Percentiles rank a stretch among this genome's conserved stretches.
phyloP scores from a whole-genome alignment of 2,329 filamentous ascomycete species.

The Elsinoe batatas region DNA sequence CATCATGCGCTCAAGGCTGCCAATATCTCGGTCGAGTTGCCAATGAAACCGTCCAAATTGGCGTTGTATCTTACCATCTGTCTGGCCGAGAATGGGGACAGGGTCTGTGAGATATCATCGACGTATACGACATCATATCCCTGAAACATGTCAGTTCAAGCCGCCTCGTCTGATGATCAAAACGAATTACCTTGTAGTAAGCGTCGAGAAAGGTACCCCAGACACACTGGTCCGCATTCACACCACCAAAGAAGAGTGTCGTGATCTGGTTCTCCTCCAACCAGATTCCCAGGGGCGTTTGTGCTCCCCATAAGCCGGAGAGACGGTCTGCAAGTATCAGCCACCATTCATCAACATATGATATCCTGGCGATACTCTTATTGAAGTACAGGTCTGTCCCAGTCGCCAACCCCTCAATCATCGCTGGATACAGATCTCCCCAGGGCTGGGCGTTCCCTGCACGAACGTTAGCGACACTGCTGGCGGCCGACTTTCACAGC shows the following conservation, averaged over 20 bases:
- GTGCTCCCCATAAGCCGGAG: conserved; percentile 25
- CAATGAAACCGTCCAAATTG: conserved; percentile 19
- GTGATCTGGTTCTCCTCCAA: conserved; percentile 26
- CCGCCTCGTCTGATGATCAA: too few species aligned
- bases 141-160: conserved; percentile 10
- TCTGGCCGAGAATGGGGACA: conserved; percentile 24
- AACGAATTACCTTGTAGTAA: conserved; percentile 20
- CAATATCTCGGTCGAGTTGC: conserved; percentile 13
- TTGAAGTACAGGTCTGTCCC: conserved; percentile 25
- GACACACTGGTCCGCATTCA: conserved; percentile 27
- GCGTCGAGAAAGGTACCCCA: conserved; percentile 26
- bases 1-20: background rate
- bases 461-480: background rate
- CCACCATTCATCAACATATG: background rate
- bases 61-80: conserved; percentile 25
- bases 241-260: conserved; percentile 26
- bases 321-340: conserved; percentile 19
- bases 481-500: background rate
- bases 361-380: conserved; percentile 19
- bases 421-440: conserved; percentile 21
- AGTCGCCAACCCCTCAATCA: conserved; percentile 21
- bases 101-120: conserved; percentile 24
- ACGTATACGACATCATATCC: conserved; percentile 26
- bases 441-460: conserved; percentile 24
- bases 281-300: conserved; percentile 25